Evolutionary conservation across 2,329 filamentous ascomycete genomes (phyloP).

Genomic region (Xylaria sp.): DNA sequence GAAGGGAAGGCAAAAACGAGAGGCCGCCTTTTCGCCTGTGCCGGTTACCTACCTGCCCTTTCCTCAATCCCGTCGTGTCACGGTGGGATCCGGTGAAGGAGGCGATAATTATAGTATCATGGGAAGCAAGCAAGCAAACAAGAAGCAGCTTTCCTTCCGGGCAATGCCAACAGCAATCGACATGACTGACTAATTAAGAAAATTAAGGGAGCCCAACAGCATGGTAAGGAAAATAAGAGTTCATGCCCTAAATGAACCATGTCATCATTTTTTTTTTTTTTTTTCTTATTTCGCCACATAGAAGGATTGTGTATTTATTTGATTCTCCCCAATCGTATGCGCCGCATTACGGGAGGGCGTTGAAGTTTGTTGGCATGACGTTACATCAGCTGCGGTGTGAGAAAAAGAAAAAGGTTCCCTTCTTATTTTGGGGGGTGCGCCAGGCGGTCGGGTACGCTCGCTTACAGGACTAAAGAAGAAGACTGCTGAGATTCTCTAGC

Average conservation of each 20-base stretch:
- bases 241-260: slow-evolving; percentile 14
- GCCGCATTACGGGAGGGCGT: slow-evolving; percentile 13
- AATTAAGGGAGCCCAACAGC: background rate
- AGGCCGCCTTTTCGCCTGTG: slow-evolving; percentile 18
- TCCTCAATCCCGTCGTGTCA: background rate
- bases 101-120: slow-evolving; percentile 33
- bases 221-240: background rate
- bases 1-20: background rate
- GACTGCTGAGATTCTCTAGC: background rate
- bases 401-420: slow-evolving; percentile 2
- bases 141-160: slow-evolving; percentile 5
- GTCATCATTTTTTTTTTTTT: slow-evolving; percentile 10
- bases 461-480: background rate
- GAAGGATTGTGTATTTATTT: slow-evolving; percentile 1
- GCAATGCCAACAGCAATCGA: slow-evolving; percentile 5
- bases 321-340: background rate
- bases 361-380: slow-evolving; percentile 14
- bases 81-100: slow-evolving; percentile 8
- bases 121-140: slow-evolving; percentile 3
- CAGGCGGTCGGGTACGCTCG: slow-evolving; percentile 27
- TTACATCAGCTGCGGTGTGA: slow-evolving; percentile 31
- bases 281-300: slow-evolving; percentile 16
- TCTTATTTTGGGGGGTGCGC: slow-evolving; percentile 18
- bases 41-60: slow-evolving; percentile 1
- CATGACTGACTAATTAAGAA: background rate